Evolutionary conservation across 805 yeast genomes (phyloP).

Genomic region (Yarrowia divulgata): DNA sequence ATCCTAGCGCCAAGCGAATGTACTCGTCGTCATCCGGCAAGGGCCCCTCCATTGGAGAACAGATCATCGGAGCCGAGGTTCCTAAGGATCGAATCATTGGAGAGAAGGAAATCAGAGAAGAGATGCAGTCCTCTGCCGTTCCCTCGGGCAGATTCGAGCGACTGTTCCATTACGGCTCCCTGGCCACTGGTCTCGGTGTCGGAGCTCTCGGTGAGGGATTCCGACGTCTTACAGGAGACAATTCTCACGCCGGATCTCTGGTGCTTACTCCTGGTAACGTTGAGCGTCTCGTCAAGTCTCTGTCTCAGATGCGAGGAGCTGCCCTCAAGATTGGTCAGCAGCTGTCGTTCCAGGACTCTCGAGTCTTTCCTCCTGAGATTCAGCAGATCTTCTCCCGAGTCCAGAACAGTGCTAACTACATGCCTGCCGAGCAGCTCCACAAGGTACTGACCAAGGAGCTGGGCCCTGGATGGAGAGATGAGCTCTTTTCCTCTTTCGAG

Average conservation of each 20-base stretch:
- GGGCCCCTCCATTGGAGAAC: constrained; percentile 23
- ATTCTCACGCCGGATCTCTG: constrained; percentile 56
- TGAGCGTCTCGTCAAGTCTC: constrained; percentile 84
- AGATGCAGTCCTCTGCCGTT: constrained; percentile 70
- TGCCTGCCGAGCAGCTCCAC: constrained; percentile 92
- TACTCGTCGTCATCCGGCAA: constrained; percentile 22
- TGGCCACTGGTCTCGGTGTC: constrained; percentile 90
- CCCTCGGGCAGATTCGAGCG: constrained; percentile 89
- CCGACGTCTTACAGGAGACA: constrained; percentile 57
- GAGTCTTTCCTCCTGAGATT: constrained; percentile 82
- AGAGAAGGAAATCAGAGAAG: constrained; percentile 43
- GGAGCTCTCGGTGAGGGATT: constrained; percentile 83
- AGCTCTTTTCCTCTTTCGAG: constrained; percentile 73
- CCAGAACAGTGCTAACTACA: constrained; percentile 93
- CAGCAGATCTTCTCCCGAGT: constrained; percentile 81
- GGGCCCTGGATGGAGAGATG: constrained; percentile 78
- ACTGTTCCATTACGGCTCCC: constrained; percentile 87
- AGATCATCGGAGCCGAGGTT: constrained; percentile 25
- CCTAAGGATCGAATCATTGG: constrained; percentile 30
- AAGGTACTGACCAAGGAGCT: constrained; percentile 73
- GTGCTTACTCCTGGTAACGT: constrained; percentile 82
- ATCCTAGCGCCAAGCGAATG: constrained; percentile 31
- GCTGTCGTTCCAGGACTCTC: constrained; percentile 91
- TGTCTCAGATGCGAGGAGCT: constrained; percentile 97
- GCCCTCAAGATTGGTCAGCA: constrained; percentile 97